phyloP scores from a whole-genome alignment of 169 alveolate genomes.

The Babesia bovis region DNA sequence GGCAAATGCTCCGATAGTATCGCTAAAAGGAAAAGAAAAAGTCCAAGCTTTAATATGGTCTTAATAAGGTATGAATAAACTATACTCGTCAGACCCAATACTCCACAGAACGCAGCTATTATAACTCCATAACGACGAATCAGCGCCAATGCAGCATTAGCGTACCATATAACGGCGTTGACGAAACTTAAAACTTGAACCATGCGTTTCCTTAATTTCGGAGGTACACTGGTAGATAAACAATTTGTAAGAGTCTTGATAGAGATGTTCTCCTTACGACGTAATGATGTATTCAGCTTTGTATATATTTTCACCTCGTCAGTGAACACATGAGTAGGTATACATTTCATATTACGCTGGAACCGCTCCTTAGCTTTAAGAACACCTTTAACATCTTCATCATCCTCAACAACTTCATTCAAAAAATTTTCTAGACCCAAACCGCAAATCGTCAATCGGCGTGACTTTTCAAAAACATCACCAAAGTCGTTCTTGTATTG shows the following conservation, averaged over 20 bases:
- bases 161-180: constrained; percentile 13
- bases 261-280: constrained; percentile 54
- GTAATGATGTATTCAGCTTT: constrained; percentile 24
- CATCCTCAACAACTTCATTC: constrained; percentile 23
- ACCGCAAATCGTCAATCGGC: constrained; percentile 10
- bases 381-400: background rate
- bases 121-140: constrained; percentile 23
- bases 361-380: background rate
- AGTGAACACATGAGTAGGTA: constrained; percentile 26
- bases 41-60: constrained; percentile 6
- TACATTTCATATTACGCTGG: constrained; percentile 43
- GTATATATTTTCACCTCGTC: constrained; percentile 41
- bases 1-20: constrained; percentile 12
- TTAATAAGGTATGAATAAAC: constrained; percentile 12
- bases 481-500: constrained; percentile 43
- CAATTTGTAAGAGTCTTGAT: constrained; percentile 34
- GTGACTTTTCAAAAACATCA: constrained; percentile 19
- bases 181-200: background rate
- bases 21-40: constrained; percentile 1
- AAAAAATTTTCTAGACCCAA: constrained; percentile 30
- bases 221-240: constrained; percentile 25
- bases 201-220: background rate
- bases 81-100: constrained; percentile 21
- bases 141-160: constrained; percentile 47
- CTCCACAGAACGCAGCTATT: constrained; percentile 4